Percentiles rank a stretch among this genome's conserved stretches.
phyloP scores from a whole-genome alignment of 2,329 filamentous ascomycete genomes.

The Calonectria pseudoreteaudii region DNA sequence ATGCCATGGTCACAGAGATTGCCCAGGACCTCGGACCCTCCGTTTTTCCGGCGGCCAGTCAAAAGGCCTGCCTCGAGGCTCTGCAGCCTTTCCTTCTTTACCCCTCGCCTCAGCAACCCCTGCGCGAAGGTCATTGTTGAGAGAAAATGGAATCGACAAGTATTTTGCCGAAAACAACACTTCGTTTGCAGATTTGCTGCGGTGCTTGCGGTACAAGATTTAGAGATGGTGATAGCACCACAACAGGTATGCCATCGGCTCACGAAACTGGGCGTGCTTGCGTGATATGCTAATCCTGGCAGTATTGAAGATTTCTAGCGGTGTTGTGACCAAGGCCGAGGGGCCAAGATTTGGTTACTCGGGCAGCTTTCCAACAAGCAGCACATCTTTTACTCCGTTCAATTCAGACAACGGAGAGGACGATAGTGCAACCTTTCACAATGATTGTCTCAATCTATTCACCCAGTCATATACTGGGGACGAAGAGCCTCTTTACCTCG shows the following conservation, averaged over 20 bases:
- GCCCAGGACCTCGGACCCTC: neutral
- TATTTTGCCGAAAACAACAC: neutral
- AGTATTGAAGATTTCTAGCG: neutral
- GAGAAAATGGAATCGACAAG: neutral
- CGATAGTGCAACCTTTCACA: neutral
- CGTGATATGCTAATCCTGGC: neutral
- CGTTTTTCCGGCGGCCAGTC: neutral
- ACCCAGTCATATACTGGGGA: neutral
- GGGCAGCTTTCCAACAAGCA: neutral
- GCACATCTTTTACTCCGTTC: neutral
- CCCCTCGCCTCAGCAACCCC: neutral
- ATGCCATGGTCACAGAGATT: neutral
- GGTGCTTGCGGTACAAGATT: neutral
- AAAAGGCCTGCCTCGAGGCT: neutral
- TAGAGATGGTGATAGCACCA: neutral
- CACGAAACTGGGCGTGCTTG: neutral
- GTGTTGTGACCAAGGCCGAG: neutral
- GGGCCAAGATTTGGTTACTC: neutral
- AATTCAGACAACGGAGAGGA: neutral
- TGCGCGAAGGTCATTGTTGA: neutral
- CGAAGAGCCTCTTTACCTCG: neutral
- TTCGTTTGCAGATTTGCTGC: neutral
- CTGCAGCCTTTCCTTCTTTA: neutral
- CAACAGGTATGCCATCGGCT: neutral
- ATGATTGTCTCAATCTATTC: neutral